These are phyloP conservation scores for Annulohypoxylon moriforme DNA, from an alignment of 495 filamentous ascomycete genomes.

Conservation along the genomic window DNA sequence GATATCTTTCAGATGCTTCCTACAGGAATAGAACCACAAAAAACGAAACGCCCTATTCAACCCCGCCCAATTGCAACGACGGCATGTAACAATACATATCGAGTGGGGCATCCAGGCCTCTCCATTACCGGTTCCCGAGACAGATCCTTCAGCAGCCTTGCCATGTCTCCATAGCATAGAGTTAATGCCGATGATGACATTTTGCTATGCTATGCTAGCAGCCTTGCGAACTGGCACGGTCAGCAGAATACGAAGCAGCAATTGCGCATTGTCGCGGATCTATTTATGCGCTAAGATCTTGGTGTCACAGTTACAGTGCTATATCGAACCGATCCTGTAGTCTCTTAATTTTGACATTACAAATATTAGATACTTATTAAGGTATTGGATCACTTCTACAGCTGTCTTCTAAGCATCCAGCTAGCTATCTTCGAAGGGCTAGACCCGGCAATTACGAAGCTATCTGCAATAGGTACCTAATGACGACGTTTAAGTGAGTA, in stretches of 20 bases:
- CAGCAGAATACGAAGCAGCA: slow-evolving; percentile 21
- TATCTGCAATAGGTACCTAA: background rate
- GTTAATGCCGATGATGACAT: slow-evolving; percentile 20
- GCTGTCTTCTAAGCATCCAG: background rate
- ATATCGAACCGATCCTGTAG: slow-evolving; percentile 7
- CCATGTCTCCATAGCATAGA: slow-evolving; percentile 14
- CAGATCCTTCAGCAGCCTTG: slow-evolving; percentile 24
- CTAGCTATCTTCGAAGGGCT: background rate
- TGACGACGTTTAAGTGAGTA: background rate
- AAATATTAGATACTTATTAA: background rate
- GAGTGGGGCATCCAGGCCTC: slow-evolving; percentile 19
- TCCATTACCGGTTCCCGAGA: slow-evolving; percentile 39
- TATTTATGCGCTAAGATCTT: slow-evolving; percentile 37
- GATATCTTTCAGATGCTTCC: background rate
- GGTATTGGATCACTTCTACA: background rate
- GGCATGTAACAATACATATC: slow-evolving; percentile 35
- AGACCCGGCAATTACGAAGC: background rate
- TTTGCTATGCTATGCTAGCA: background rate
- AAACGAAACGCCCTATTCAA: slow-evolving; percentile 16
- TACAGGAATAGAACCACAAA: background rate
- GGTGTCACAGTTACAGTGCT: background rate
- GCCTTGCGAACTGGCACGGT: slow-evolving; percentile 21
- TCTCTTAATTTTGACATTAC: background rate
- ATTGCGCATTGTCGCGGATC: slow-evolving; percentile 31
- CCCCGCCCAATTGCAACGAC: slow-evolving; percentile 33